A percentile compares a stretch with the other conserved stretches of the same genome.
Conservation (phyloP, 192 early-diverging fungal genomes). For the Coemansia sp. region DNA sequence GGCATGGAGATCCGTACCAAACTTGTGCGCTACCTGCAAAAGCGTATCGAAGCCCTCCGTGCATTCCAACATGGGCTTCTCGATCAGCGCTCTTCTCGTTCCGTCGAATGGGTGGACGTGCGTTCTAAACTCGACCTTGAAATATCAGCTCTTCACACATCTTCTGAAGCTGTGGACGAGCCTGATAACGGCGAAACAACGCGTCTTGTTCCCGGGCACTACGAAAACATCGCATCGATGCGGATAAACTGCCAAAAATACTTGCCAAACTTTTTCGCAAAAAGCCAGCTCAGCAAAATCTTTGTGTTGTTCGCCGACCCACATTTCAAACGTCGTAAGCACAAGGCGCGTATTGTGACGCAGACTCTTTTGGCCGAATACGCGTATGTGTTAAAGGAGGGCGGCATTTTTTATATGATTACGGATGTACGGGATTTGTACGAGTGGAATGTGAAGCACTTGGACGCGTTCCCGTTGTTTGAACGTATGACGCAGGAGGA, state of each 20-base stretch:
- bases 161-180: constrained; percentile 12
- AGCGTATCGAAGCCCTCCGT: constrained; percentile 85
- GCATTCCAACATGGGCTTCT: constrained; percentile 55
- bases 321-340: constrained; percentile 98
- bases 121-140: constrained; percentile 49
- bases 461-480: constrained; percentile 94
- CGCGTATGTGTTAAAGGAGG: constrained; percentile 86
- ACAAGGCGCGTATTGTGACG: constrained; percentile 96
- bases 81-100: background rate
- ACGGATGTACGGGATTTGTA: constrained; percentile 91
- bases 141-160: constrained; percentile 20
- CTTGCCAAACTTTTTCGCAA: constrained; percentile 95
- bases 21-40: constrained; percentile 89
- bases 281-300: constrained; percentile 92
- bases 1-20: constrained; percentile 99
- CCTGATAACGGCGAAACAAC: constrained; percentile 51
- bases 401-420: constrained; percentile 94
- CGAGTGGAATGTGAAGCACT: constrained; percentile 94
- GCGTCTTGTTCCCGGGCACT: constrained; percentile 63
- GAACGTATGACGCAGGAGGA: constrained; percentile 78
- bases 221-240: constrained; percentile 96
- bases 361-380: constrained; percentile 89
- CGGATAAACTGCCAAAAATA: constrained; percentile 99
- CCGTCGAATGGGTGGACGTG: constrained; percentile 46
- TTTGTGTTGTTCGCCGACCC: constrained; percentile 99